Conservation (phyloP, 257 asterid genomes). For the Scutellaria baicalensis region DNA sequence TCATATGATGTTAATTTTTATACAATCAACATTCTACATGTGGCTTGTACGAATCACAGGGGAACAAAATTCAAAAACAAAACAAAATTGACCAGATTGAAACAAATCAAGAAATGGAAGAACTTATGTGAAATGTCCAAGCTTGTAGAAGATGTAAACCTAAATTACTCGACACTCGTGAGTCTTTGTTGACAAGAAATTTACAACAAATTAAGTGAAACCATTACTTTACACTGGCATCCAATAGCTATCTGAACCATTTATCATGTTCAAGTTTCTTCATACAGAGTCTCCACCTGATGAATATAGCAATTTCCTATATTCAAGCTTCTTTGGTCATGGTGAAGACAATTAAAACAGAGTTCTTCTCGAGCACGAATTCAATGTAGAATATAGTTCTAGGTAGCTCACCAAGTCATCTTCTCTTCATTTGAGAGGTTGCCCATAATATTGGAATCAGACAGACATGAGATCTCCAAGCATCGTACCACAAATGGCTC, state of each 20-base stretch:
- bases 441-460: background rate
- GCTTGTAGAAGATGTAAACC: background rate
- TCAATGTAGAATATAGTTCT: background rate
- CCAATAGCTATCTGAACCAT: background rate
- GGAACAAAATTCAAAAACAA: too few relatives aligned
- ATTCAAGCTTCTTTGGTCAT: background rate
- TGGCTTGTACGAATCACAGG: too few relatives aligned
- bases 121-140: background rate
- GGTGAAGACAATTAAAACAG: background rate
- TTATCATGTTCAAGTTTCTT: background rate
- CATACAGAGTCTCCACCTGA: constrained; percentile 2
- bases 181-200: background rate
- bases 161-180: background rate
- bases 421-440: background rate
- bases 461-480: background rate
- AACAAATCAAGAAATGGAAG: background rate
- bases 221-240: background rate
- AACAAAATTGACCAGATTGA: background rate
- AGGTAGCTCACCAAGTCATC: background rate
- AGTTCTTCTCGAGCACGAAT: background rate
- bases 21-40: too few relatives aligned
- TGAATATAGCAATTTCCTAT: background rate
- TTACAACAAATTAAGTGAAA: background rate
- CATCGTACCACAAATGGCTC: background rate
- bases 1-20: too few relatives aligned